A percentile compares a stretch with the other conserved stretches of the same genome.
Evolutionary conservation across 78 protist species (phyloP).

Genomic region (Dictyostelium brefeldianum): DNA sequence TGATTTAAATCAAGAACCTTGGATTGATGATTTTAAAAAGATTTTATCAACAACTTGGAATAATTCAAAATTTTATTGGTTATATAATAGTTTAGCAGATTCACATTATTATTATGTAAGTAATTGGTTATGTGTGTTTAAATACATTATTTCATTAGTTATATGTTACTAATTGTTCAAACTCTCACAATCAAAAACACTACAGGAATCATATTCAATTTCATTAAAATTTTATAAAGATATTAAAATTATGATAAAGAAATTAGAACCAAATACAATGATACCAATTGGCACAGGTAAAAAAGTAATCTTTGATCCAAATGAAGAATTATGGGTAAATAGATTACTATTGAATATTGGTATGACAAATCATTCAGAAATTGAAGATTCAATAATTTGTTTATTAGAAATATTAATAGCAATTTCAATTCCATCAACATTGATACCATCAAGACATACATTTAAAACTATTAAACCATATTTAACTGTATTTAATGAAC

Average conservation of each 20-base stretch:
- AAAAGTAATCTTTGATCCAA: slow-evolving; percentile 26
- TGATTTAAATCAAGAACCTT: slow-evolving; percentile 69
- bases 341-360: slow-evolving; percentile 46
- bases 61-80: slow-evolving; percentile 35
- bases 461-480: slow-evolving; percentile 18
- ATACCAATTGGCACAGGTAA: slow-evolving; percentile 17
- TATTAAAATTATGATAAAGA: slow-evolving; percentile 15
- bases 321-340: slow-evolving; percentile 56
- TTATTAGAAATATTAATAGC: slow-evolving; percentile 40
- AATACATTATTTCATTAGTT: background rate
- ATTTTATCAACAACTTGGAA: slow-evolving; percentile 17
- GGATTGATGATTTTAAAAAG: slow-evolving; percentile 23
- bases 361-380: slow-evolving; percentile 72
- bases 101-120: slow-evolving; percentile 49
- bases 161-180: background rate
- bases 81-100: slow-evolving; percentile 47
- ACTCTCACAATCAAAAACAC: too few relatives aligned
- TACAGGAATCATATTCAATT: slow-evolving; percentile 56
- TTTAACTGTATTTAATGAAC: slow-evolving; percentile 18
- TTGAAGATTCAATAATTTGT: slow-evolving; percentile 53
- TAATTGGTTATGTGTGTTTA: background rate
- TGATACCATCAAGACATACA: slow-evolving; percentile 2
- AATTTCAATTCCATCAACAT: slow-evolving; percentile 8
- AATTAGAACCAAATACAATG: slow-evolving; percentile 10
- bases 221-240: slow-evolving; percentile 27